These are phyloP conservation scores for Aethionema arabicum DNA, from an alignment of 345 rosid genomes.

Conservation along the genomic window DNA sequence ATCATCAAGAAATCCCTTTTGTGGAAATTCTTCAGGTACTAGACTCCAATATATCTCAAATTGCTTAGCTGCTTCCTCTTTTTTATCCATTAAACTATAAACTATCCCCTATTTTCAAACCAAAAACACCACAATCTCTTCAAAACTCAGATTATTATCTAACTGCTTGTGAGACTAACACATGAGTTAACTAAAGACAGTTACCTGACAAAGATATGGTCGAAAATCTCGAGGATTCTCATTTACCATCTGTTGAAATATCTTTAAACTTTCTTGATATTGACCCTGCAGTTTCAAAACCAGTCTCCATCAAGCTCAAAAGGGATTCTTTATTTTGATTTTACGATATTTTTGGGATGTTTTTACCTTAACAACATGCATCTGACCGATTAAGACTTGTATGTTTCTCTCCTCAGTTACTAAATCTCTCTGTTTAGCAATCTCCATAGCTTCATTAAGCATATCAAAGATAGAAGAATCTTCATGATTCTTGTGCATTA, in stretches of 20 bases:
- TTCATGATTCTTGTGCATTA: constrained; percentile 82
- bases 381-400: constrained; percentile 75
- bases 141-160: neutral
- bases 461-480: constrained; percentile 78
- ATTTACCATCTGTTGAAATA: constrained; percentile 64
- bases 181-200: neutral
- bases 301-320: neutral
- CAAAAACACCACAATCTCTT: constrained; percentile 8
- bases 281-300: constrained; percentile 56
- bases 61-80: constrained; percentile 75
- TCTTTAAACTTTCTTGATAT: constrained; percentile 66
- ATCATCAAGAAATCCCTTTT: constrained; percentile 75
- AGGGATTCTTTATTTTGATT: no score
- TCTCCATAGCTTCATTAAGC: constrained; percentile 66
- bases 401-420: constrained; percentile 87
- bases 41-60: constrained; percentile 73
- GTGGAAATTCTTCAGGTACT: constrained; percentile 85
- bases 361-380: constrained; percentile 76
- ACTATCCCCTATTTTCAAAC: constrained; percentile 71
- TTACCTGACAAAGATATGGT: constrained; percentile 94
- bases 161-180: neutral
- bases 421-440: constrained; percentile 51
- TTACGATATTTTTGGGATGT: constrained; percentile 12
- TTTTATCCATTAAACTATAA: constrained; percentile 70
- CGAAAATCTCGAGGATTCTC: constrained; percentile 92